Base-by-base conservation (phyloP, 1,284 basidiomycete species). In the Pseudozyma hubeiensis region DNA sequence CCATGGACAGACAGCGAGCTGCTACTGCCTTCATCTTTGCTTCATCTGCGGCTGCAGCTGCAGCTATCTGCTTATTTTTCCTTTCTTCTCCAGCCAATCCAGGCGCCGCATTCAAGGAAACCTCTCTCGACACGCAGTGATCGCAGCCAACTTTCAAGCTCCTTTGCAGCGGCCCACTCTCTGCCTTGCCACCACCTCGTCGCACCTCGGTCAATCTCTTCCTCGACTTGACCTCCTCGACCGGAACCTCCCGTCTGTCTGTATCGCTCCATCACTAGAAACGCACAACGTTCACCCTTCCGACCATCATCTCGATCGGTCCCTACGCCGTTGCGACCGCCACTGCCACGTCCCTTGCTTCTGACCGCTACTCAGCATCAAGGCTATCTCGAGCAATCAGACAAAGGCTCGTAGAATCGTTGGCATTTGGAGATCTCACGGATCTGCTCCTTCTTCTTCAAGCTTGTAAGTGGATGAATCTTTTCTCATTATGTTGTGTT, bases 21-120 rank as follows among this genome's bases (percentile, higher is more conserved):
- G 53, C 56, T 64, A 56, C 66, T 64, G 66, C 66, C 66, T 69
- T 30, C 66, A 69, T 69, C 66, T 59, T 63, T 59, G 58, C 5
- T 24, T 16, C 33, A 40, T 51, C 24, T 19, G 17, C 49, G 39
- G 29, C 39, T 17, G 50, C 50, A 41, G 39, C 31, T 33, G 47
- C 31, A 19, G 34, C 33, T 24, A 24, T 24, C 24, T 24, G 24
- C 24, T 24, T 24, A 24, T 24, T 37, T 9, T n/a, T 24, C 16
- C 49, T 39, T 37, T 14, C 35, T 10, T 37, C 14, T 14, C 5
- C 50, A 43, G 40, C 50, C 50, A 52, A 43, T 43, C 40, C 19
- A 33, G 35, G 40, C 37, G 8, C 11, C 24, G 33, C 47, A 49
- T 9, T 49, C 47, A 16, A 24, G 2, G 24, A 37, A 49, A n/a